Conservation (phyloP, 768 basidiomycete species). For the Rubroboletus pulcherrimus region DNA sequence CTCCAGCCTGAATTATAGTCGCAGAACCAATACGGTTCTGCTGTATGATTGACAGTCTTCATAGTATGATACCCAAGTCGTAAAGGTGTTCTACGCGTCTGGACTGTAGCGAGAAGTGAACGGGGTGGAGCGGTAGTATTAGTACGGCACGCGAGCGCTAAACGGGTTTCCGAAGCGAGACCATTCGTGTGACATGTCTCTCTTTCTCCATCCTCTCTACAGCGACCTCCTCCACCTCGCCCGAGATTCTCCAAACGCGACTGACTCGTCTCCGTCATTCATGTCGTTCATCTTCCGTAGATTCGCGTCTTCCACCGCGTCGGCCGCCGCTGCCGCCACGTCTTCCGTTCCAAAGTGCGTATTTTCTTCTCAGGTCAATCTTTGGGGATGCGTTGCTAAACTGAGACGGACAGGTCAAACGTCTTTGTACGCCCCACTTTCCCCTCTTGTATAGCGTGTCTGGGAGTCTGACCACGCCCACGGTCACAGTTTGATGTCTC, state of each 20-base stretch:
- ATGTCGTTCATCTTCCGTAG: conserved; percentile 53
- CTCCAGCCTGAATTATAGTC: no score
- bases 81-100: not conserved
- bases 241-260: conserved; percentile 7
- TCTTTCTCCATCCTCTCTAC: conserved; percentile 25
- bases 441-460: not conserved
- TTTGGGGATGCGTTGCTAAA: not conserved
- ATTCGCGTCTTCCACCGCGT: conserved; percentile 47
- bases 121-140: no score
- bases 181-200: conserved; percentile 7
- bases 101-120: no score
- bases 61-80: not conserved
- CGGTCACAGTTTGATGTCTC: conserved; percentile 58
- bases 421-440: conserved; percentile 32
- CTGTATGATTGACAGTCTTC: not conserved
- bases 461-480: not conserved
- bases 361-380: not conserved
- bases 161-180: not conserved
- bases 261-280: conserved; percentile 18
- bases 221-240: conserved; percentile 18
- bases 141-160: no score
- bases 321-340: conserved; percentile 17
- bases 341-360: conserved; percentile 17
- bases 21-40: not conserved
- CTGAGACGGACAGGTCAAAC: conserved; percentile 11